phyloP scores from a whole-genome alignment of 805 yeast species.

The Kodamaea fukazawae region DNA sequence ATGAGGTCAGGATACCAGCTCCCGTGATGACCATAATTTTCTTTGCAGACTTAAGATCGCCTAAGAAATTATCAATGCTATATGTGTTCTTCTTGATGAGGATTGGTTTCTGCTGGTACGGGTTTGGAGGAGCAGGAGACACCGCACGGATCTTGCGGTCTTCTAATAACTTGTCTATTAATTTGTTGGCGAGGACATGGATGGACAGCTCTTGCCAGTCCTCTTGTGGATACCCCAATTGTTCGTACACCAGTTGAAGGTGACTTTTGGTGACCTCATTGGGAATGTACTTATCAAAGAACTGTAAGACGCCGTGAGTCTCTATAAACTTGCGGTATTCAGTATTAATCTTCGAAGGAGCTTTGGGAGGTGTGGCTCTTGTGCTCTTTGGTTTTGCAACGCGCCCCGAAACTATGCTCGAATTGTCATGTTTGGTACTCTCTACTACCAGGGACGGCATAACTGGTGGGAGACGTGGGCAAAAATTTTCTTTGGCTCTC shows the following conservation, averaged over 20 bases:
- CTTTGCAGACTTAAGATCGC: conserved; percentile 16
- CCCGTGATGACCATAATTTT: conserved; percentile 80
- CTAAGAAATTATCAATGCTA: conserved; percentile 13
- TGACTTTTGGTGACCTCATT: conserved; percentile 13
- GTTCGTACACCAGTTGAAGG: conserved; percentile 13
- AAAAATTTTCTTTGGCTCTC: conserved; percentile 1
- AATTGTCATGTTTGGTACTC: too few relatives aligned
- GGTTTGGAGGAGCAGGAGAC: conserved; percentile 4
- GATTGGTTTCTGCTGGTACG: conserved; percentile 2
- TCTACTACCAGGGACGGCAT: conserved; percentile 6
- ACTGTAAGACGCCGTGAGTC: conserved; percentile 14
- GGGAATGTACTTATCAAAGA: conserved; percentile 15
- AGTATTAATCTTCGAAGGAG: not conserved
- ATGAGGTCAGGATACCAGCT: conserved; percentile 87
- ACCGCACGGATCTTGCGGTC: conserved; percentile 1
- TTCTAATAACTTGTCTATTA: not conserved
- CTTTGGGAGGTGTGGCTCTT: not conserved
- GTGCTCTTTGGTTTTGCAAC: not conserved
- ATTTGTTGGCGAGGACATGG: not conserved
- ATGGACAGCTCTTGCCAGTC: not conserved
- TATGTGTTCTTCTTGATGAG: conserved; percentile 5
- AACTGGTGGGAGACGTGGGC: conserved; percentile 7
- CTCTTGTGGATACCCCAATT: conserved; percentile 16
- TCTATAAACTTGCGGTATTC: conserved; percentile 14
- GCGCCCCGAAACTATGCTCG: not conserved